Evolutionary conservation across 2,329 filamentous ascomycete species (phyloP).

Genomic region (Penicillium italicum): DNA sequence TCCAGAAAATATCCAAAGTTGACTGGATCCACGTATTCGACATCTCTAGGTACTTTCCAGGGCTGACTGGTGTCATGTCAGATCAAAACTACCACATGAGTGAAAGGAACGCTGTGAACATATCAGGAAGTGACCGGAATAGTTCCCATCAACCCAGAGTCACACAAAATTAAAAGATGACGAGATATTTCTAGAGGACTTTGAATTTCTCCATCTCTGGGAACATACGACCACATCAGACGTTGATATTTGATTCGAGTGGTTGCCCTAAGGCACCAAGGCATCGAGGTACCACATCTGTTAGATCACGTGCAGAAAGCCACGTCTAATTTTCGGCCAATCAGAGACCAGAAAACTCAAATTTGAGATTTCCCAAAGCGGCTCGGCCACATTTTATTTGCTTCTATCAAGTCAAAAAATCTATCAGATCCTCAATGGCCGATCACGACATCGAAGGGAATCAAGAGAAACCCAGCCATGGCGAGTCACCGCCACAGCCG

Average conservation of each 20-base stretch:
- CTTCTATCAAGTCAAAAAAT: not conserved
- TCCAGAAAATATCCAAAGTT: too few relatives aligned
- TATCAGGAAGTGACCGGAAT: not conserved
- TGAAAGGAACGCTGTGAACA: not conserved
- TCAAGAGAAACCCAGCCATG: constrained; percentile 3
- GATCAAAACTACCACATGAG: not conserved
- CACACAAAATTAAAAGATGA: not conserved
- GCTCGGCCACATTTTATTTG: not conserved
- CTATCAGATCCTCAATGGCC: not conserved
- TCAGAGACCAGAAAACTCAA: not conserved
- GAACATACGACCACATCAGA: not conserved
- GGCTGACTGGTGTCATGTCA: not conserved
- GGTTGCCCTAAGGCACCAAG: not conserved
- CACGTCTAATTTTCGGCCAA: not conserved
- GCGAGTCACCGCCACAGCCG: not conserved
- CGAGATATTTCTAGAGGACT: not conserved
- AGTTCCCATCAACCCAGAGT: not conserved
- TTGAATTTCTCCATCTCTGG: not conserved
- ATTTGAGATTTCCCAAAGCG: not conserved
- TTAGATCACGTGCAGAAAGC: not conserved
- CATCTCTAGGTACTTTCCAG: not conserved
- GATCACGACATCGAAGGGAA: not conserved
- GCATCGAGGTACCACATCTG: not conserved
- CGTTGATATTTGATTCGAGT: not conserved
- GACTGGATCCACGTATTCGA: not conserved